phyloP scores from a whole-genome alignment of 2,329 filamentous ascomycete genomes.

The Aspergillus amoenus region DNA sequence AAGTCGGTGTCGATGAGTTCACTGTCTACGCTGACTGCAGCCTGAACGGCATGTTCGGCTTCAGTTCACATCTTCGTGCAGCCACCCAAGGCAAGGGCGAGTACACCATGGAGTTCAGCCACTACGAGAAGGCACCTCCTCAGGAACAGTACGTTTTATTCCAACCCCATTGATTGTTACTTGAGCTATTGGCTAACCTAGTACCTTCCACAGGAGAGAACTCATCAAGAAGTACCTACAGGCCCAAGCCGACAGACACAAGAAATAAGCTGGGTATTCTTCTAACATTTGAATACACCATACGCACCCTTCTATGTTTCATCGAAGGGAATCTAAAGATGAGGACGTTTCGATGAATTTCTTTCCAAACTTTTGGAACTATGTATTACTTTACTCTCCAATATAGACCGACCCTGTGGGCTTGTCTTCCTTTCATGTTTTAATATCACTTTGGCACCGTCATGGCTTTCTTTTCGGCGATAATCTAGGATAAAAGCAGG shows the following conservation, averaged over 20 bases:
- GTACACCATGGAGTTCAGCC: constrained; percentile 98
- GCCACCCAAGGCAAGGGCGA: constrained; percentile 98
- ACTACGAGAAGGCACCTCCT: constrained; percentile 82
- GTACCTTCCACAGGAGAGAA: constrained; percentile 53
- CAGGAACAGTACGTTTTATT: constrained; percentile 74
- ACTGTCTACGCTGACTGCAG: constrained; percentile 89
- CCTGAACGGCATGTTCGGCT: constrained; percentile 97
- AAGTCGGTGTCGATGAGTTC: constrained; percentile 91
- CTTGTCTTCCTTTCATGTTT: constrained; percentile 15
- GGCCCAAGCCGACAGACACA: constrained; percentile 63
- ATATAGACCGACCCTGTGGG: constrained; percentile 22
- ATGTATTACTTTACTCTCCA: constrained; percentile 21
- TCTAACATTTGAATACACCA: background rate
- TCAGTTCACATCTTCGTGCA: constrained; percentile 84
- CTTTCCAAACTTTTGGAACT: constrained; percentile 10
- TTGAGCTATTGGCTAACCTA: constrained; percentile 7
- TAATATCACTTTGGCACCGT: background rate
- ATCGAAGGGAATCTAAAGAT: constrained; percentile 8
- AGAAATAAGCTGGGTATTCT: constrained; percentile 47
- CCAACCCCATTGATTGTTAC: background rate
- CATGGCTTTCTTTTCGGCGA: constrained; percentile 2
- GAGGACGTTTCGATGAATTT: constrained; percentile 11
- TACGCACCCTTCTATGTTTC: constrained; percentile 7
- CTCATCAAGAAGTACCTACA: constrained; percentile 68
- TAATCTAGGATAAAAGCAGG: constrained; percentile 11